Evolutionary conservation across 2,329 filamentous ascomycete species (phyloP), one percentile per base, ranked within the genome.

Genomic region (Ophiocordyceps sinensis): DNA sequence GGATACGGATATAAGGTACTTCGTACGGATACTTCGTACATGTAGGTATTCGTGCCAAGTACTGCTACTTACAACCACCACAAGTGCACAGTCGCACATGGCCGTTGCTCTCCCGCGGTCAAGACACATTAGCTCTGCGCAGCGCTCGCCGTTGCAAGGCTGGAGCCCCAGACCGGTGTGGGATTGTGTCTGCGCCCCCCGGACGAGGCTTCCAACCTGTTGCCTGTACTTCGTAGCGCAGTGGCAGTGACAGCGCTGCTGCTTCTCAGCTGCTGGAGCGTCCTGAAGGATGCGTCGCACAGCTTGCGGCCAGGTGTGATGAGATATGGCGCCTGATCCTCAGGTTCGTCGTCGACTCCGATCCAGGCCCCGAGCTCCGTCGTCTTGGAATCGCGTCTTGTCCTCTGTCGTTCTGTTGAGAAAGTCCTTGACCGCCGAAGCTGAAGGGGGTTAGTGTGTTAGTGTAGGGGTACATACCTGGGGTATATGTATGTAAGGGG

Each of bases 91-190:
- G 26, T 15, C 23, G 28, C 26, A 29, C 26, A 38, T 17, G 15
- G 14, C 26, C 28, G 37, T 28, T 35, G 32, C 32, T 35, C 32
- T 35, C 23, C 21, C 36, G 36, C 36, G 21, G 19, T 6, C 36
- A 14, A 37, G 19, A 13, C 23, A 28, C 36, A 37, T 26, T 30
- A 37, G n/a, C 37, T 35, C 30, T 28, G 40, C 30, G 36, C 23
- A 19, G 19, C 19, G 19, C 19, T 19, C 19, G 19, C 19, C 19
- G 19, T 19, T 19, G 19, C 37, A 36, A 23, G 5, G 36, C 36
- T 28, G 36, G 11, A 19, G 19, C 3, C 19, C 32, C 41, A 39
- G 37, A 42, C 41, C 37, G 41, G 41, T 42, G 41, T 38, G 41
- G 41, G 30, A 38, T 38, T 28, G 36, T 31, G 17, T 34, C 31